Base-by-base conservation (phyloP, 306 rosid genomes). In the Vachellia pachyceras region DNA sequence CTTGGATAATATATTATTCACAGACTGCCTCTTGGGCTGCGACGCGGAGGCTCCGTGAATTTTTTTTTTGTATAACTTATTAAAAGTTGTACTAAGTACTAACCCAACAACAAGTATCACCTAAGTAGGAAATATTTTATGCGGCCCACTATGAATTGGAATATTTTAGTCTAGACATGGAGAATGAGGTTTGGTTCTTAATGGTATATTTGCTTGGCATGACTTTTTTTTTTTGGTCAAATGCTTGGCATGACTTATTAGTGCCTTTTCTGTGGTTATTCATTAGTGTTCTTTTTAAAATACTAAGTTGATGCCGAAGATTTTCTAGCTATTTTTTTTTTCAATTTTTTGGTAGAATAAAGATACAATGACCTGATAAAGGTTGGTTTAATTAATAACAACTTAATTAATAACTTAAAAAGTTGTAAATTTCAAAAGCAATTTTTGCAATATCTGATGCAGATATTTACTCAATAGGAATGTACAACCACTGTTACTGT, bases 21-120 rank as follows among this genome's bases (percentile, higher is more conserved):
- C 64, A 35, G 10, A 7, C 37, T 35, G 37, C 64, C 66, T 65
- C 60, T 13, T 64, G 52, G 83, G 47, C 58, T 67, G 25, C 64
- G 55, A 60, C 86, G 9, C 23, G 23, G 55, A 68, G 79, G 73
- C 22, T 54, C 44, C 0, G 22, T 58, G 77, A 13, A 55, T 74
- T 45, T 29, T 18, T 25, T 46, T 45, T 42, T 71, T 7, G 68
- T 3, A 29, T 35, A 36, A 50, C 14, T 68, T 52, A 54, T 57
- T 20, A 55, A 42, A 57, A 60, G 73, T 42, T 37, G 76, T 78
- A n/a, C 64, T 7, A 71, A 78, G 61, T n/a, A n/a, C n/a, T n/a
- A n/a, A n/a, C n/a, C 33, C 35, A 9, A 70, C 47, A 17, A 47
- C 36, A 17, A 47, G 42, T 78, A 63, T 44, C 40, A 37, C 44